phyloP scores from a whole-genome alignment of 768 basidiomycete genomes.

The Amanita pseudoporphyria region DNA sequence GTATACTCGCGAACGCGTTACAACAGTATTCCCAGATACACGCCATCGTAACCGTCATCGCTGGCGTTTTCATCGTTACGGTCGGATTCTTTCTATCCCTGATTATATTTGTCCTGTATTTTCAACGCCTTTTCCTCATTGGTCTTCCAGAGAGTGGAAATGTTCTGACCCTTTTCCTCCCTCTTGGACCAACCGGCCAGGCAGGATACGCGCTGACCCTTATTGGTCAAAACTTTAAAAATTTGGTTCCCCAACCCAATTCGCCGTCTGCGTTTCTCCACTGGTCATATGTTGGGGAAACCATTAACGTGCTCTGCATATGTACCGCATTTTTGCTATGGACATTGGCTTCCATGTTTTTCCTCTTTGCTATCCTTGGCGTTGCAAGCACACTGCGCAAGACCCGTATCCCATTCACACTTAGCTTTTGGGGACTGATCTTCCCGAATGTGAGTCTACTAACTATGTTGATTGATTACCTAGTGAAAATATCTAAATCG shows the following conservation, averaged over 20 bases:
- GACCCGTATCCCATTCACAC: conserved; percentile 36
- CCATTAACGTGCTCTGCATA: conserved; percentile 36
- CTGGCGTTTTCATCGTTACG: conserved; percentile 45
- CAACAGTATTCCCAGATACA: conserved; percentile 30
- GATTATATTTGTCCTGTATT: conserved; percentile 59
- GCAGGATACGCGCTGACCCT: conserved; percentile 48
- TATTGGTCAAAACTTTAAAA: conserved; percentile 40
- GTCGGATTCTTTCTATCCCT: conserved; percentile 50
- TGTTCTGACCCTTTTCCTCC: conserved; percentile 59
- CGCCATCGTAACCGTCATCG: conserved; percentile 45
- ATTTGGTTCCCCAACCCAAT: conserved; percentile 22
- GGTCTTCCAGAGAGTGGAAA: conserved; percentile 39
- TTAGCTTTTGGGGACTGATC: conserved; percentile 59
- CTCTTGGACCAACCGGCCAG: conserved; percentile 66
- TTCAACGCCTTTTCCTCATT: conserved; percentile 46
- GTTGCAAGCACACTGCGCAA: conserved; percentile 32
- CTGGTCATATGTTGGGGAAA: conserved; percentile 19
- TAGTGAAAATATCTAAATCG: not conserved
- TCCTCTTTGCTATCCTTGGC: conserved; percentile 44
- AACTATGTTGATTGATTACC: no score
- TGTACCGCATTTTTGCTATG: conserved; percentile 44
- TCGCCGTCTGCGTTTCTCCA: conserved; percentile 27
- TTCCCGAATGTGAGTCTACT: conserved; percentile 50
- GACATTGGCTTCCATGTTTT: conserved; percentile 57
- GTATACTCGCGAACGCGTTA: conserved; percentile 43